Evolutionary conservation across 169 alveolate species (phyloP), one percentile per base, ranked within the genome.

Genomic region (Toxoplasma gondii): DNA sequence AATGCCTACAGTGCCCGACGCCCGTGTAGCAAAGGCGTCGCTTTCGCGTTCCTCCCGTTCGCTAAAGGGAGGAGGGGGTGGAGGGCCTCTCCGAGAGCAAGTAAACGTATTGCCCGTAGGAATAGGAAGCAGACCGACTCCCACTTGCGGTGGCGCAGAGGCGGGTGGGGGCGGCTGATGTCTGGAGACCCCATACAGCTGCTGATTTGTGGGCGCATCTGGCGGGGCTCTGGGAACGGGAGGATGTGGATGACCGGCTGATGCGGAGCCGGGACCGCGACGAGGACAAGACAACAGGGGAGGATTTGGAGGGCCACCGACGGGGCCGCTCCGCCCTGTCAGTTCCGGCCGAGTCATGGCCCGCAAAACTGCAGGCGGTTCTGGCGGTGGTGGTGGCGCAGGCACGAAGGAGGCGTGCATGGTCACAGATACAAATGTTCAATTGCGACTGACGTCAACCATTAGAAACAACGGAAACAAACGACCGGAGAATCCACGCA

Each of bases 361-460:
- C 12, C 49, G 86, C 86, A 78, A 27, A 36, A 78, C 86, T n/a
- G 5, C n/a, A 1, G 86, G 86, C 39, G 86, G 86, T 78, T n/a
- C 86, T n/a, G 86, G 86, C 22, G 86, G 86, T 78, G 86, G 86
- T 0, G 86, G 86, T 4, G 86, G 86, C 22, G 86, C 86, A 38
- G 45, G 86, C 49, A n/a, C 86, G 43, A 24, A 78, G 22, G 49
- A 19, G 1, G 86, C 44, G 29, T n/a, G 45, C 86, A 78, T 78
- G 44, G 86, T 64, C 58, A 12, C 58, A 49, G 58, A 49, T 49
- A 12, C 22, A 49, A 12, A 7, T 12, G 58, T 4, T 49, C 58
- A 49, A 12, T 7, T 7, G 22, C 58, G 58, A 12, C 58, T 49
- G 58, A 12, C 12, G 12, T 49, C 58, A 49, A 49, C 58, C 58